Percentiles rank a stretch among this genome's conserved stretches.
Evolutionary conservation across 495 filamentous ascomycete genomes (phyloP).

Genomic region (Amniculicola lignicola): DNA sequence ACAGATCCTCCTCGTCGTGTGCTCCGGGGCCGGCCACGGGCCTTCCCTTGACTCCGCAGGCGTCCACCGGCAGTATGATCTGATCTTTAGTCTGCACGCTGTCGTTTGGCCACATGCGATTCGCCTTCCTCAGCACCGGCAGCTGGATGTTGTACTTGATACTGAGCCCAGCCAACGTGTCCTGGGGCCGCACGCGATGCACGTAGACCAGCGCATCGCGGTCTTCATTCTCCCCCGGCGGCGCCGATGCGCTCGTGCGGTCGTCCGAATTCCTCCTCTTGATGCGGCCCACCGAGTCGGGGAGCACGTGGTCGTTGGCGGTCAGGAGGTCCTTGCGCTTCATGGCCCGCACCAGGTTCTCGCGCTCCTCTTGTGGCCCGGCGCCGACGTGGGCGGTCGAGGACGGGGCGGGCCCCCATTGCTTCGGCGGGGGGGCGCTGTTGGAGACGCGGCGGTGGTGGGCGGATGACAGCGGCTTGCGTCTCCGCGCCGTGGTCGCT

Average conservation of each 20-base stretch:
- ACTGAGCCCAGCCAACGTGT: conserved; percentile 85
- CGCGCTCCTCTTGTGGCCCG: conserved; percentile 56
- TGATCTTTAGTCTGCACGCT: conserved; percentile 77
- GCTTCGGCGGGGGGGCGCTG: conserved; percentile 42
- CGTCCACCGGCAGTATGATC: conserved; percentile 83
- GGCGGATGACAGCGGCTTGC: conserved; percentile 48
- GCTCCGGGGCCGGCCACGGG: conserved; percentile 36
- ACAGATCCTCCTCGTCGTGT: conserved; percentile 38
- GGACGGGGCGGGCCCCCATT: conserved; percentile 56
- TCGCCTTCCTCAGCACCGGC: conserved; percentile 76
- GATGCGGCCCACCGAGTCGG: conserved; percentile 49
- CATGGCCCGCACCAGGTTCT: conserved; percentile 57
- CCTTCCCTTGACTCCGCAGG: conserved; percentile 78
- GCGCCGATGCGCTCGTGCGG: conserved; percentile 41
- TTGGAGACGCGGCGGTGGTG: conserved; percentile 43
- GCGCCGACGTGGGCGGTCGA: conserved; percentile 48
- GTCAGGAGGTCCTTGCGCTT: conserved; percentile 60
- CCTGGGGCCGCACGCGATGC: conserved; percentile 75
- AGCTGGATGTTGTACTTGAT: conserved; percentile 84
- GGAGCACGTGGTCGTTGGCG: conserved; percentile 50
- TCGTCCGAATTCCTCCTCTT: conserved; percentile 62
- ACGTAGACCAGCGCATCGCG: conserved; percentile 79
- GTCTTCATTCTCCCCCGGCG: conserved; percentile 51
- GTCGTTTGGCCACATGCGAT: conserved; percentile 92
- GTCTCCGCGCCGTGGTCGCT: conserved; percentile 37